Percentiles rank a stretch among this genome's conserved stretches.
These are phyloP conservation scores for Leptographium wingfieldii DNA, from an alignment of 2,329 filamentous ascomycete genomes.

Conservation along the genomic window DNA sequence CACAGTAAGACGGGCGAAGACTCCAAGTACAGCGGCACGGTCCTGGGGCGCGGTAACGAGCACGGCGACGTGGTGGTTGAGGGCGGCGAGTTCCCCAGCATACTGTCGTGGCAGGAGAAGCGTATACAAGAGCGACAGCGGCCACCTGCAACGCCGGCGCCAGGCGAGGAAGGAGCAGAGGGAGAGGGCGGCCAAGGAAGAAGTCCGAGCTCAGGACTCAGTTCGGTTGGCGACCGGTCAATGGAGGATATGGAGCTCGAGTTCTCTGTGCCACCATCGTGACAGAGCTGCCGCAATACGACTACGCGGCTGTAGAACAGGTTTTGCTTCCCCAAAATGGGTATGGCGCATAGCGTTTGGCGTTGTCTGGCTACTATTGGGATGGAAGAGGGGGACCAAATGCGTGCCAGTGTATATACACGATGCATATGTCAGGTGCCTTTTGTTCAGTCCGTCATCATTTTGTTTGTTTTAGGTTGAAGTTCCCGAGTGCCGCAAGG, in stretches of 20 bases:
- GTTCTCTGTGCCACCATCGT: slow-evolving; percentile 4
- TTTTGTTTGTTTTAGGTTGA: slow-evolving; percentile 1
- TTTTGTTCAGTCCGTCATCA: not conserved
- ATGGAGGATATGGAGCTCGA: slow-evolving; percentile 36
- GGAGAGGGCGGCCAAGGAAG: slow-evolving; percentile 19
- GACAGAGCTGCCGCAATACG: not conserved
- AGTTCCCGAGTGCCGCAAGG: not conserved
- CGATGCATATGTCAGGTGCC: not conserved
- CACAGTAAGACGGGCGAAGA: slow-evolving; percentile 84
- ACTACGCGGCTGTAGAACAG: slow-evolving; percentile 2
- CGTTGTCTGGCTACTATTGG: not conserved
- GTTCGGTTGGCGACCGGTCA: slow-evolving; percentile 39
- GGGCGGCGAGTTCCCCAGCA: slow-evolving; percentile 56
- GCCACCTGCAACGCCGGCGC: slow-evolving; percentile 7
- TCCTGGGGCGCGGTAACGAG: slow-evolving; percentile 60
- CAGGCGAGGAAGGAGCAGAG: slow-evolving; percentile 6
- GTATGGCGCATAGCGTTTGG: slow-evolving; percentile 2
- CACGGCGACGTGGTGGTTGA: slow-evolving; percentile 63
- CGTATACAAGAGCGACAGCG: slow-evolving; percentile 16
- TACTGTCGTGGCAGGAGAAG: slow-evolving; percentile 50
- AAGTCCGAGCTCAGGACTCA: slow-evolving; percentile 42
- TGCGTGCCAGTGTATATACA: not conserved
- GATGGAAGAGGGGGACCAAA: not conserved
- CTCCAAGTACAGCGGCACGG: slow-evolving; percentile 71
- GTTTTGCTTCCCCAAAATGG: not conserved